A percentile compares a stretch with the other conserved stretches of the same genome.
Conservation (phyloP, 768 basidiomycete species). For the Exsudoporus frostii region DNA sequence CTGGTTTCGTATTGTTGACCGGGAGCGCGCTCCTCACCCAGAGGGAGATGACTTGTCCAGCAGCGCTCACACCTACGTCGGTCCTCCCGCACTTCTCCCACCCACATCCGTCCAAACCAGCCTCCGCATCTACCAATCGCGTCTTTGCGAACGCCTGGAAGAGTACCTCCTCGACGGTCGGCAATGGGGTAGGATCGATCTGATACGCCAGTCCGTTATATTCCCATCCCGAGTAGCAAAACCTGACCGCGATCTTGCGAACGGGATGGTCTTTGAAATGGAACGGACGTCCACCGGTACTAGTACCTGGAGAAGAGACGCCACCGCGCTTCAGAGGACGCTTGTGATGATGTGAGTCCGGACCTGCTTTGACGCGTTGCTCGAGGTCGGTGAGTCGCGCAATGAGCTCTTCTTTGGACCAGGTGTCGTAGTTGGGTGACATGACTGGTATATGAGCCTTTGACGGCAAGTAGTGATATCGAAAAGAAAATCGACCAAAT, state of each 20-base stretch:
- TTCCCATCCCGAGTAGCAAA: slow-evolving; percentile 90
- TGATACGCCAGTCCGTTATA: slow-evolving; percentile 92
- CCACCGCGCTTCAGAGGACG: slow-evolving; percentile 7
- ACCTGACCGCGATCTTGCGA: slow-evolving; percentile 91
- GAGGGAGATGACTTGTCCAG: slow-evolving; percentile 89
- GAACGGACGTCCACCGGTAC: slow-evolving; percentile 42
- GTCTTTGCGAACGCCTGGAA: slow-evolving; percentile 77
- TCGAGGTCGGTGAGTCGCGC: slow-evolving; percentile 60
- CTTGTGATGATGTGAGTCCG: slow-evolving; percentile 13
- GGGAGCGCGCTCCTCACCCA: slow-evolving; percentile 78
- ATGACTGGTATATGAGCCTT: slow-evolving; percentile 31
- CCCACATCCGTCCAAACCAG: slow-evolving; percentile 79
- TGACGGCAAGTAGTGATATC: slow-evolving; percentile 32
- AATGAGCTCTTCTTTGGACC: slow-evolving; percentile 71
- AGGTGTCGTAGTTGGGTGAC: slow-evolving; percentile 47
- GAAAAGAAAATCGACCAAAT: slow-evolving; percentile 31
- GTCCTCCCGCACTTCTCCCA: slow-evolving; percentile 94
- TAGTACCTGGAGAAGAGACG: slow-evolving; percentile 17
- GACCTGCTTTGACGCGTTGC: slow-evolving; percentile 11
- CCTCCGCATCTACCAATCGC: slow-evolving; percentile 68
- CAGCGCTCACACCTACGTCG: slow-evolving; percentile 91
- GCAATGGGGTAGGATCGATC: slow-evolving; percentile 61
- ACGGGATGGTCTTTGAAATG: slow-evolving; percentile 65
- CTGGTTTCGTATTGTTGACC: neutral
- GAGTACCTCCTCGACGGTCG: slow-evolving; percentile 88